Evolutionary conservation across 371 early-diverging fungal genomes (phyloP).

Genomic region (Nematocida major): DNA sequence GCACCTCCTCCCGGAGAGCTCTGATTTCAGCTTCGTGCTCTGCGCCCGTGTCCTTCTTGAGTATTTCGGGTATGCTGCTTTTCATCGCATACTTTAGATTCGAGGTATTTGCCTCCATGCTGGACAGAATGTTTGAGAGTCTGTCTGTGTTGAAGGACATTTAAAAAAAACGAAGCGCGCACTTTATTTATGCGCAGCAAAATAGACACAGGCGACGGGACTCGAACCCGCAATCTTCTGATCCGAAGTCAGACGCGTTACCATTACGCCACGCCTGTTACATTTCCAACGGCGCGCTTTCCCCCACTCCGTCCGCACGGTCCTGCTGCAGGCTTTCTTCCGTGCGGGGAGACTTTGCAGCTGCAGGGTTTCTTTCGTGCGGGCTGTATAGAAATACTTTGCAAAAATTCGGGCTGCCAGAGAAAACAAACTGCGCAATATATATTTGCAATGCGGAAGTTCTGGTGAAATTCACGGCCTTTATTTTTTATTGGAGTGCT

Average conservation of each 20-base stretch:
- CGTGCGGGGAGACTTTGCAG: no score
- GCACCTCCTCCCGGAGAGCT: not conserved
- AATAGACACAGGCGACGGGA: slow-evolving; percentile 53
- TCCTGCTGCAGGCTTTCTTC: no score
- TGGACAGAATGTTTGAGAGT: not conserved
- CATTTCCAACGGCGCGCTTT: no score
- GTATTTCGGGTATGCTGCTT: slow-evolving; percentile 17
- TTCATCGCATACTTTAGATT: slow-evolving; percentile 13
- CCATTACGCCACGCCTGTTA: slow-evolving; percentile 59
- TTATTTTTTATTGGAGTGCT: no score
- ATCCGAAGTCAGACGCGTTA: slow-evolving; percentile 60
- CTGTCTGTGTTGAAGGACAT: not conserved
- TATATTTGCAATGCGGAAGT: no score
- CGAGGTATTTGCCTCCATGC: slow-evolving; percentile 20
- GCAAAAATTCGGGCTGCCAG: no score
- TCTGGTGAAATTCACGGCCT: no score
- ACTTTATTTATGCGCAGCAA: no score
- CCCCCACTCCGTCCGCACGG: no score
- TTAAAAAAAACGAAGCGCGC: slow-evolving; percentile 35
- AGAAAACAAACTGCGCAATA: no score
- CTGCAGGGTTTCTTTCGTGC: no score
- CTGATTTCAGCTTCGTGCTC: not conserved
- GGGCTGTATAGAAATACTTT: no score
- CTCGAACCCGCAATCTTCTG: slow-evolving; percentile 58
- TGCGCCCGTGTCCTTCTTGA: slow-evolving; percentile 11